These are phyloP conservation scores for Ceratocystis colombiana DNA, from an alignment of 2,329 filamentous ascomycete genomes.

Conservation along the genomic window DNA sequence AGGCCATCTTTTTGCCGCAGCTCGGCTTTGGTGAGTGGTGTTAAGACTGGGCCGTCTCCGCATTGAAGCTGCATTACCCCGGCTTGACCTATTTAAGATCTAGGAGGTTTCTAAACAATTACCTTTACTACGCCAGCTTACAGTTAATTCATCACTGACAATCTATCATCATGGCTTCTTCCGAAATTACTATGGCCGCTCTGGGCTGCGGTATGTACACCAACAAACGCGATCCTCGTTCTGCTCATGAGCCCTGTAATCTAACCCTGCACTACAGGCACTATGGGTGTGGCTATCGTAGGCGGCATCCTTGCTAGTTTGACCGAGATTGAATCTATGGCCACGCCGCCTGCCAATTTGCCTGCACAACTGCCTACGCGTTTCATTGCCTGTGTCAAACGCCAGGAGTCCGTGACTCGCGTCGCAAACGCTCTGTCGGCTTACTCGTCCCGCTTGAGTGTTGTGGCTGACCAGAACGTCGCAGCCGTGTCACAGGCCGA, in stretches of 20 bases:
- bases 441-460: conserved; percentile 52
- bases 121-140: not conserved
- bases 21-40: conserved; percentile 3
- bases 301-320: conserved; percentile 68
- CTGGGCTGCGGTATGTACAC: conserved; percentile 59
- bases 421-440: conserved; percentile 56
- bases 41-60: conserved; percentile 15
- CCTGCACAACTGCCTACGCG: conserved; percentile 54
- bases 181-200: conserved; percentile 61
- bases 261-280: conserved; percentile 43
- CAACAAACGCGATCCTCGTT: not conserved
- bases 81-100: not conserved
- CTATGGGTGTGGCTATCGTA: conserved; percentile 77
- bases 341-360: conserved; percentile 35
- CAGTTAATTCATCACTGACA: not conserved
- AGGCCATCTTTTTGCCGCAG: conserved; percentile 9
- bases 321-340: conserved; percentile 40
- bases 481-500: conserved; percentile 56
- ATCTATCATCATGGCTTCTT: conserved; percentile 12
- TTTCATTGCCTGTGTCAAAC: conserved; percentile 73
- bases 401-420: conserved; percentile 56
- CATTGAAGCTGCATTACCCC: conserved; percentile 17
- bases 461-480: conserved; percentile 64
- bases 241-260: not conserved
- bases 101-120: not conserved